Evolutionary conservation across 1,284 basidiomycete species (phyloP).

Genomic region (Pholiota adiposa): DNA sequence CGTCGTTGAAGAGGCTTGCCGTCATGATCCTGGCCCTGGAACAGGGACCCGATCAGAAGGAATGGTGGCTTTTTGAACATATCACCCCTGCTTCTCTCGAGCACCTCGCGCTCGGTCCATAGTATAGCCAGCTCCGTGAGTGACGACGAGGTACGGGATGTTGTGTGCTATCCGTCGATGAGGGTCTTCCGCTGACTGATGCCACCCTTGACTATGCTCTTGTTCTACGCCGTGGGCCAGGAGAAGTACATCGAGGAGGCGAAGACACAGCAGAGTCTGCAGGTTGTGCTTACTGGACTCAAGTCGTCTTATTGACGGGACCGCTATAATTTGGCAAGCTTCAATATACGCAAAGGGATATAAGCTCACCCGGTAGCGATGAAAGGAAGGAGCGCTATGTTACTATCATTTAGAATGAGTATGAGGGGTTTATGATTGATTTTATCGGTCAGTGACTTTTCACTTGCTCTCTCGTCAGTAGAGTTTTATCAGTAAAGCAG

Average conservation of each 20-base stretch:
- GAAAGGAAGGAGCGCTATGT: neutral
- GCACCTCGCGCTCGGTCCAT: constrained; percentile 37
- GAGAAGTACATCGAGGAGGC: neutral
- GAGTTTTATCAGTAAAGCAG: too few relatives aligned
- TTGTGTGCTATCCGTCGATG: constrained; percentile 34
- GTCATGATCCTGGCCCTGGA: constrained; percentile 35
- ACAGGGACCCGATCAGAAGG: constrained; percentile 36
- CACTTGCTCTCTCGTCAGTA: neutral
- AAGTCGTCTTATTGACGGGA: neutral
- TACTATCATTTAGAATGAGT: neutral
- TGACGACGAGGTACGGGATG: constrained; percentile 37
- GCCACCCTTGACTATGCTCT: neutral
- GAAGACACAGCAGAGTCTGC: neutral
- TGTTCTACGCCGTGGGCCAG: neutral
- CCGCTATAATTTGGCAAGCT: too few relatives aligned
- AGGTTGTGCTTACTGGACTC: neutral
- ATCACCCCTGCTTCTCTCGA: constrained; percentile 36
- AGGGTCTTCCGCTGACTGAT: constrained; percentile 2
- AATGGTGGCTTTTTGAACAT: constrained; percentile 35
- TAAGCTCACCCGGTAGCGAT: neutral
- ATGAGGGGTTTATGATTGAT: neutral
- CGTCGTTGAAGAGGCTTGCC: constrained; percentile 30
- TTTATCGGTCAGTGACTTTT: neutral
- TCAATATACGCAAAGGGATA: neutral
- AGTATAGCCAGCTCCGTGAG: constrained; percentile 41